Evolutionary conservation across 495 filamentous ascomycete species (phyloP), one percentile per base, ranked within the genome.

Genomic region (Penicillium flavigenum): DNA sequence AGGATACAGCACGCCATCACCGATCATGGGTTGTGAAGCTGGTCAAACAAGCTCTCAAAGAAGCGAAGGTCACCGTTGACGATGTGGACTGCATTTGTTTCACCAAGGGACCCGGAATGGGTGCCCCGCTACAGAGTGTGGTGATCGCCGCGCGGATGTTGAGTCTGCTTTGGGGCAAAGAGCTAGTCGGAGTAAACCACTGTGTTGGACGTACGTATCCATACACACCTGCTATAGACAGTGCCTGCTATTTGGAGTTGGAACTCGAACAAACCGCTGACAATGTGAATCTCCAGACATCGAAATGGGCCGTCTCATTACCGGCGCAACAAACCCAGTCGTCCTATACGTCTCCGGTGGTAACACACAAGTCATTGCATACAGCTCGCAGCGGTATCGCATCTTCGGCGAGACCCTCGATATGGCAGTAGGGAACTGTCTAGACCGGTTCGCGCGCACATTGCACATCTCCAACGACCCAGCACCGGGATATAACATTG

Each of bases 331-430:
- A n/a, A 92, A 97, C 73, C 94, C 94, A 1, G 89, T 97, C 26
- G 94, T 98, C 27, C 79, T 98, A 43, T 98, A 98, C 76, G 94
- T 98, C 34, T 91, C 87, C 17, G 94, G 94, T 54, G 94, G 94
- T 52, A 98, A 98, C 78, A 96, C 93, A 32, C 95, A 98, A 73
- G 93, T 98, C 8, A 98, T 98, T 62, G 94, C 94, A 31, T 98
- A 98, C 78, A 90, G 90, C 46, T 85, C 90, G 47, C 90, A 91
- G 68, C 82, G 92, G 54, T 98, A 98, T 76, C 88, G 94, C 20
- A 98, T 98, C 69, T 98, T 98, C 73, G 94, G 94, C 45, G 94
- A 98, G 76, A 88, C 95, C 6, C 86, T 98, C 20, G 94, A 98
- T 67, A 97, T 98, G 60, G 94, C 94, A 9, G 92, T 98, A 1